Evolutionary conservation across 2,329 filamentous ascomycete species (phyloP).

Genomic region (Plenodomus lindquistii): DNA sequence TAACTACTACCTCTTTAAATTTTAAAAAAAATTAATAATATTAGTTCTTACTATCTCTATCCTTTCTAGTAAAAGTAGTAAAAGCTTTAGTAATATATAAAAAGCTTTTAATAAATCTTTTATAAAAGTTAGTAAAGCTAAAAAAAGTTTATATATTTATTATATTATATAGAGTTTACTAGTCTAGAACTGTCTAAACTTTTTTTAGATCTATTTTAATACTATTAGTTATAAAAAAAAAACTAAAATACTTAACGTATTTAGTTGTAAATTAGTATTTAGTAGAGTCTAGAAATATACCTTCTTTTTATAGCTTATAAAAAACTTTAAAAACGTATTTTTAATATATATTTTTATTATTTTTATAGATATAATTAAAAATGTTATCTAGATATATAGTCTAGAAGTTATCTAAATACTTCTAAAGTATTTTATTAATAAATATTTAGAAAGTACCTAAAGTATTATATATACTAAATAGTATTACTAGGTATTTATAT

Average conservation of each 20-base stretch:
- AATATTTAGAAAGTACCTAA: slow-evolving; percentile 15
- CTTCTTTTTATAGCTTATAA: not conserved
- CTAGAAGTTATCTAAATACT: slow-evolving; percentile 22
- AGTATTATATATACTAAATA: slow-evolving; percentile 18
- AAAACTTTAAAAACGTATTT: slow-evolving; percentile 2
- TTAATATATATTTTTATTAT: not conserved
- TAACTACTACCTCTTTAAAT: not conserved
- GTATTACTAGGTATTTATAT: slow-evolving; percentile 41
- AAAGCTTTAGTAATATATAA: not conserved
- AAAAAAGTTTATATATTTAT: slow-evolving; percentile 30
- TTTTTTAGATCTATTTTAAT: slow-evolving; percentile 8
- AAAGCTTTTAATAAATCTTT: slow-evolving; percentile 30
- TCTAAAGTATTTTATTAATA: slow-evolving; percentile 27
- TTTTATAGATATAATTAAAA: slow-evolving; percentile 18
- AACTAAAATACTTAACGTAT: slow-evolving; percentile 7
- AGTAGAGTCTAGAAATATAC: slow-evolving; percentile 2
- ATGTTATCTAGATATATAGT: slow-evolving; percentile 30
- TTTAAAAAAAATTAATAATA: not conserved
- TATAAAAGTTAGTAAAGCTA: slow-evolving; percentile 42
- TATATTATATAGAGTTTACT: slow-evolving; percentile 16
- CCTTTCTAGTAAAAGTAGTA: slow-evolving; percentile 2
- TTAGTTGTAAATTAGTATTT: slow-evolving; percentile 10
- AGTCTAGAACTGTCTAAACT: slow-evolving; percentile 20
- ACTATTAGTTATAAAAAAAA: not conserved
- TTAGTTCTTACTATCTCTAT: not conserved